A percentile compares a stretch with the other conserved stretches of the same genome.
phyloP scores from a whole-genome alignment of 2,329 filamentous ascomycete species.

The Pseudohalonectria lignicola region DNA sequence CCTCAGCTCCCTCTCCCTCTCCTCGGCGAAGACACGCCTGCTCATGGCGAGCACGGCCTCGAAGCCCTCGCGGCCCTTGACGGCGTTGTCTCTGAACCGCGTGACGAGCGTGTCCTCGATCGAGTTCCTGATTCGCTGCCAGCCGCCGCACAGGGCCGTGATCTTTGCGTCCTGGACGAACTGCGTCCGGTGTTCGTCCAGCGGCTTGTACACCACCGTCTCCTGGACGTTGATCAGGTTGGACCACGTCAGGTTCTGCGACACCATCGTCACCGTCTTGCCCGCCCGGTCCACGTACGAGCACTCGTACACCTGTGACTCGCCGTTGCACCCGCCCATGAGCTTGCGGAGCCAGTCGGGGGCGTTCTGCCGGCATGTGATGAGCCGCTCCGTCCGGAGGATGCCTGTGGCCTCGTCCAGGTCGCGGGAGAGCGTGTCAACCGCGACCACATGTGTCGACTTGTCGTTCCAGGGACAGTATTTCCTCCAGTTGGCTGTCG shows the following conservation, averaged over 20 bases:
- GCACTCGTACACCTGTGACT: slow-evolving; percentile 86
- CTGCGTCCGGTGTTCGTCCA: slow-evolving; percentile 50
- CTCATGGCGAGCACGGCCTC: slow-evolving; percentile 92
- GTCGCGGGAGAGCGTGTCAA: slow-evolving; percentile 75
- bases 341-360: slow-evolving; percentile 74
- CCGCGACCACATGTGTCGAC: slow-evolving; percentile 90
- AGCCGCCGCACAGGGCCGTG: slow-evolving; percentile 88
- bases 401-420: slow-evolving; percentile 47
- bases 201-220: slow-evolving; percentile 75
- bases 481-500: slow-evolving; percentile 95
- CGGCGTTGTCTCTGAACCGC: slow-evolving; percentile 83
- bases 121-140: slow-evolving; percentile 93
- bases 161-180: slow-evolving; percentile 89
- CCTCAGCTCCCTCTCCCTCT: slow-evolving; percentile 51
- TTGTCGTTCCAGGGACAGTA: slow-evolving; percentile 99
- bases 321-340: slow-evolving; percentile 59
- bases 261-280: slow-evolving; percentile 93
- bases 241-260: slow-evolving; percentile 85
- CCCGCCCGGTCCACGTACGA: slow-evolving; percentile 79
- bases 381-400: slow-evolving; percentile 50
- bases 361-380: slow-evolving; percentile 51
- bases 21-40: slow-evolving; percentile 80
- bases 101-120: slow-evolving; percentile 86
- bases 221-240: slow-evolving; percentile 89
- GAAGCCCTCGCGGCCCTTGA: slow-evolving; percentile 85